Evolutionary conservation across 2,329 filamentous ascomycete species (phyloP), one percentile per base, ranked within the genome.

Genomic region (Fusarium longipes): DNA sequence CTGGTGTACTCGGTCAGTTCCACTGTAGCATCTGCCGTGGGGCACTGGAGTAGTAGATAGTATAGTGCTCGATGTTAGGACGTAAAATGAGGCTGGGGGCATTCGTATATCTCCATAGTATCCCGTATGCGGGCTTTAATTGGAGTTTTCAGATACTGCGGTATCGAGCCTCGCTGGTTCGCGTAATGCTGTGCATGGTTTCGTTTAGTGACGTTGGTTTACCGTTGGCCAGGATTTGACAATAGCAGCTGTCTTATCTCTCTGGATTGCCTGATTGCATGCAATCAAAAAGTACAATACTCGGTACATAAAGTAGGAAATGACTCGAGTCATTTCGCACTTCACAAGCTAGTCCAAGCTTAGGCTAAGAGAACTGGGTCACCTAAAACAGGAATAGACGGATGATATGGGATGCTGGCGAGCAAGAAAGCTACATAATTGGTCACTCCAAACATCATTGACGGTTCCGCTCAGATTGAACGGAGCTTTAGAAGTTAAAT

Each of bases 371-470:
- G 44, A 39, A 35, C 47, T 51, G 30, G 64, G 33, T 27, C 33
- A 52, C 54, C 40, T 65, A 50, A 35, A 44, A 68, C 43, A 38
- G 65, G 64, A 24, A 32, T 60, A 60, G 64, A 33, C 25, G 33
- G 18, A 27, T 33, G 29, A 48, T 59, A 47, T 55, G 33, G 40
- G 48, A 40, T 51, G 44, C 54, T 47, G 59, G 43, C 32, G 20
- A 32, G 49, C 11, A 29, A 18, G 49, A 48, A 49, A 52, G 40
- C 27, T 22, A 39, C 65, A 45, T 50, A 24, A 57, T 63, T 63
- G 55, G 64, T 32, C 45, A 59, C 33, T 38, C 38, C 27, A 60
- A 20, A 52, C 22, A 33, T 48, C 61, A 40, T 59, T 68, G 45
- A 56, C 47, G 43, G 57, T 59, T 65, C 58, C 53, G 38, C 52